Base-by-base conservation (phyloP, 2,329 filamentous ascomycete species). In the Colletotrichum agaves region DNA sequence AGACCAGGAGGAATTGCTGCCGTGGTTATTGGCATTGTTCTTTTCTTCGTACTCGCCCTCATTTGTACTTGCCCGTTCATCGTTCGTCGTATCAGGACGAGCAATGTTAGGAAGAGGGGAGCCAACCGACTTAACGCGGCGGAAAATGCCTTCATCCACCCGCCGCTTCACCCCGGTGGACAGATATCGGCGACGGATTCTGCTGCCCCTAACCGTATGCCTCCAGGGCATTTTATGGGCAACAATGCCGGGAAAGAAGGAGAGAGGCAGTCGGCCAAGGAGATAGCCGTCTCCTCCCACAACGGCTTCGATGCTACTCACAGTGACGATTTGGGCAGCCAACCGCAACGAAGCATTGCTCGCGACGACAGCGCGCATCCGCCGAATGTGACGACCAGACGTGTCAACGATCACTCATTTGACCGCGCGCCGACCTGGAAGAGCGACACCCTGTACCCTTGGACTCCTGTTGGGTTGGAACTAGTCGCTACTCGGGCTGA, bases 41-140 rank as follows among this genome's bases (percentile, higher is more conserved):
- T 80, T 49, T 78, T 73, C 46, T 70, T 75, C 49, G 73, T 70
- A 13, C 74, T 81, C 12, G 63, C 80, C 53, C 69, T 74, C 57
- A 70, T 81, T 39, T 82, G 80, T 59, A 75, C 80, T 43, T 82
- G 81, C 60, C 80, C 80, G 13, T 74, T 82, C 61, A 67, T 81
- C 41, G 72, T 81, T 52, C 71, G 77, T 49, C 72, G 67, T n/a
- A 61, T 77, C 58, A 79, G 64, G 46, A 72, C 10, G 13, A 37
- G 35, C 59, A 33, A 73, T 64, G 74, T 74, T 53, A 73, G 74
- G 39, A 73, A 67, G 60, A 71, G 72, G 55, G 69, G 52, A 47
- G 43, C 71, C n/a, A 67, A 70, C 43, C 60, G 68, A 12, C 67
- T 71, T 53, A 78, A 80, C 62, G 69, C 71, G 31, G 79, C 71